Evolutionary conservation across 768 basidiomycete genomes (phyloP), one percentile per base, ranked within the genome.

Genomic region (Pluteus cervinus): DNA sequence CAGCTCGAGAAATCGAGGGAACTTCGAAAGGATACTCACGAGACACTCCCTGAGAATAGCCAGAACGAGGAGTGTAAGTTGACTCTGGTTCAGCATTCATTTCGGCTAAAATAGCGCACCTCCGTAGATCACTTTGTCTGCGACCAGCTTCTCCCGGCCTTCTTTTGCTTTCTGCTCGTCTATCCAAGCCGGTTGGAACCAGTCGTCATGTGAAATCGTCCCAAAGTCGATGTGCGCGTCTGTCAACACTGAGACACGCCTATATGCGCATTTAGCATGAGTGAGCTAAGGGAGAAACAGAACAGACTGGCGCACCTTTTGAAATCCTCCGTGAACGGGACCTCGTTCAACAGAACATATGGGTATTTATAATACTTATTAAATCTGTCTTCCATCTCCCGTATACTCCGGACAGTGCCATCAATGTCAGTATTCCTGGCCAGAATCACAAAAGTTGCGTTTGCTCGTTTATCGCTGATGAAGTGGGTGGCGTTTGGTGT

Each of bases 311-410:
- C 74, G 39, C 48, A 82, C 76, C 60, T 60, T 52, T 81, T 86
- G 61, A 91, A 91, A 18, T 79, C 75, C 6, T 81, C 78, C 15
- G 76, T 69, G 54, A 93, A 92, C 1, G 71, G 69, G 45, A 75
- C 77, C 39, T 94, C 89, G 50, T 93, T 93, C 44, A 94, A 65
- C 58, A 94, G 77, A 23, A 88, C 80, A 59, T 85, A 93, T 4
- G 88, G 86, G 51, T 94, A 93, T 28, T 69, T 62, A 44, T 76
- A 82, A 48, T 73, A 72, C 36, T 69, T 67, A 60, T 94, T 94
- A 60, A 92, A 93, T 33, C 82, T 65, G 48, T 84, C 79, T 63
- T 94, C 91, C 46, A 89, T 65, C 58, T 81, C 74, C 50, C 77
- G 73, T 46, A 92, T 75, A 44, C 80, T 82, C 40, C 63, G 66